Evolutionary conservation across 176 grass and related monocot species (phyloP).

Genomic region (Musa beccarii): DNA sequence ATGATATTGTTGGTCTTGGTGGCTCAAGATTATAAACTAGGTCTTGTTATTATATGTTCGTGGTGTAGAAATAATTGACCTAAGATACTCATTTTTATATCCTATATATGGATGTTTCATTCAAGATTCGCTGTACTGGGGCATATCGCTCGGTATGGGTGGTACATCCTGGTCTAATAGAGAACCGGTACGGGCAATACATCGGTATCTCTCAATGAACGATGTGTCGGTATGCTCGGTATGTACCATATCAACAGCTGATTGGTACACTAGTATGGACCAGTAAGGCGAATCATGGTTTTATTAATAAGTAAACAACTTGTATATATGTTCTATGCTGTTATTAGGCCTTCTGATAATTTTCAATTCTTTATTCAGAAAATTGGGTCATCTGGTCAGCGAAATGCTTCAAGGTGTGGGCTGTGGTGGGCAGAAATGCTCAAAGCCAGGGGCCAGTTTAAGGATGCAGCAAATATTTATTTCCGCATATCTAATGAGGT

Average conservation of each 20-base stretch:
- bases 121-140: no score
- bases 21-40: not conserved
- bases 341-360: not conserved
- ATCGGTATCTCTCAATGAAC: no score
- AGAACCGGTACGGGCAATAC: no score
- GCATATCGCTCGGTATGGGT: no score
- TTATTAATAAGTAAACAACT: not conserved
- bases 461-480: conserved; percentile 80
- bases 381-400: conserved; percentile 68
- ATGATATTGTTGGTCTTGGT: no score
- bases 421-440: conserved; percentile 99
- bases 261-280: no score
- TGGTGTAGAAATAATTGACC: not conserved
- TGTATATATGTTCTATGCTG: not conserved
- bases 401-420: conserved; percentile 93
- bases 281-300: no score
- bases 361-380: conserved; percentile 45
- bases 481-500: conserved; percentile 96
- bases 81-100: not conserved
- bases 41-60: not conserved
- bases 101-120: not conserved
- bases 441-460: conserved; percentile 71
- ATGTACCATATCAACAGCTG: no score
- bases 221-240: no score
- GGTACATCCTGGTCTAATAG: no score